These are phyloP conservation scores for Actinomucor elegans DNA, from an alignment of 371 early-diverging fungal genomes.

Conservation along the genomic window DNA sequence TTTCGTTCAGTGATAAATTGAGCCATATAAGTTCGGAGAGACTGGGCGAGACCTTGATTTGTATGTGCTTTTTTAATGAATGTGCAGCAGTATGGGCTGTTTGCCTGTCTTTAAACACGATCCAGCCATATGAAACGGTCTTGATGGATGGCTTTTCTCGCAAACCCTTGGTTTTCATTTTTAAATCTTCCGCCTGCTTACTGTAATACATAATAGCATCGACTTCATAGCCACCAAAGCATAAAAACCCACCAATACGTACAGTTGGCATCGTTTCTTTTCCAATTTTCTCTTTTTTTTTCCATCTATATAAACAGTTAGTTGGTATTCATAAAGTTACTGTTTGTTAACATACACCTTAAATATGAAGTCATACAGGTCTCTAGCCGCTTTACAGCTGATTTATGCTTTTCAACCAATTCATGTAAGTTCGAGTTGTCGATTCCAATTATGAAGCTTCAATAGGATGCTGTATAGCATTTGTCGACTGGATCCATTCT, in stretches of 20 bases:
- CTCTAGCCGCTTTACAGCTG: conserved; percentile 68
- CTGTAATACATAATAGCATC: conserved; percentile 81
- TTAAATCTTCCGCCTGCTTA: conserved; percentile 59
- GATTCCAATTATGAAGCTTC: conserved; percentile 74
- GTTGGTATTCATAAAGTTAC: too few species aligned
- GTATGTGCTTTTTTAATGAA: conserved; percentile 13
- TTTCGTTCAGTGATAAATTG: conserved; percentile 64
- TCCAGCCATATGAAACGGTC: conserved; percentile 74
- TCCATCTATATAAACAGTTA: too few species aligned
- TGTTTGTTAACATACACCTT: too few species aligned
- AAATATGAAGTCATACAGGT: conserved; percentile 63
- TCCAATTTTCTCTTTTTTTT: conserved; percentile 41
- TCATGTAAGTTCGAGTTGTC: conserved; percentile 68
- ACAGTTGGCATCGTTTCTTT: conserved; percentile 54
- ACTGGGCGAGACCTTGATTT: conserved; percentile 65
- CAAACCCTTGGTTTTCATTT: conserved; percentile 62
- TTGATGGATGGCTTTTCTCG: conserved; percentile 44
- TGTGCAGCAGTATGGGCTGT: conserved; percentile 56
- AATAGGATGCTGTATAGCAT: conserved; percentile 45
- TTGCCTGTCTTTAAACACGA: conserved; percentile 66
- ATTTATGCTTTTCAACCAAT: conserved; percentile 68
- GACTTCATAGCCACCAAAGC: conserved; percentile 60
- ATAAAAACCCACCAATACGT: conserved; percentile 30
- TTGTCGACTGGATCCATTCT: conserved; percentile 43
- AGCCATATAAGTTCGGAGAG: conserved; percentile 83